Percentiles rank a stretch among this genome's conserved stretches.
These are phyloP conservation scores for Arthrobotrys entomopaga DNA, from an alignment of 2,329 filamentous ascomycete species.

Conservation along the genomic window DNA sequence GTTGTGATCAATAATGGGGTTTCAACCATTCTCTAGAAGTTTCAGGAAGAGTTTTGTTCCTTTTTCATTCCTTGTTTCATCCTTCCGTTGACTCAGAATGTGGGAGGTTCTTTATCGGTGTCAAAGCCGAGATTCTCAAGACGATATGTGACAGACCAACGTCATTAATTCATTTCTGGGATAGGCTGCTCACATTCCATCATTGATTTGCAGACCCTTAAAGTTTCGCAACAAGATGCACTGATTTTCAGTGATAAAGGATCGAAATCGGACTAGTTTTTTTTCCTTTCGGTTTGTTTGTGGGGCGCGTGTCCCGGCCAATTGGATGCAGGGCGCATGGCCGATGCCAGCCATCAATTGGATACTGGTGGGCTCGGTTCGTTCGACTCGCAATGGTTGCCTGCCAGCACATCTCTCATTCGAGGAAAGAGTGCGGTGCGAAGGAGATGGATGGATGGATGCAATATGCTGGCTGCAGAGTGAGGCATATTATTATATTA, in stretches of 20 bases:
- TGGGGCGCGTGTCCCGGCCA: constrained; percentile 23
- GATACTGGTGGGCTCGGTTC: constrained; percentile 13
- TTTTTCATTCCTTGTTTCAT: no score
- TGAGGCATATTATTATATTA: constrained; percentile 23
- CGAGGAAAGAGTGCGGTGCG: constrained; percentile 20
- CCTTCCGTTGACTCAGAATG: no score
- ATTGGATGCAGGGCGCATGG: constrained; percentile 44
- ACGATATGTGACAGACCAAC: constrained; percentile 32
- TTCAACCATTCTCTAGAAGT: no score
- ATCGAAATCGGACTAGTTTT: constrained; percentile 14
- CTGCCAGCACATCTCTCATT: constrained; percentile 49
- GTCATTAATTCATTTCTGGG: constrained; percentile 8
- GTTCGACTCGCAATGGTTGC: constrained; percentile 5
- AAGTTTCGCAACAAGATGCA: no score
- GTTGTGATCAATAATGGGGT: no score
- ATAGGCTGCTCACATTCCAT: not conserved
- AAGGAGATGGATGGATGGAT: not conserved
- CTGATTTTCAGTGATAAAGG: no score
- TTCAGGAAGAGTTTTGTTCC: no score
- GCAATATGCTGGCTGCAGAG: constrained; percentile 34
- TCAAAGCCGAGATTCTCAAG: not conserved
- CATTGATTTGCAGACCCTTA: not conserved
- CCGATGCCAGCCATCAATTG: constrained; percentile 38
- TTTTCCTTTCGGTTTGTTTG: constrained; percentile 5
- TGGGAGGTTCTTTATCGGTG: not conserved